These are phyloP conservation scores for Sanghuangporus baumii DNA, from an alignment of 1,284 basidiomycete genomes.

Conservation along the genomic window DNA sequence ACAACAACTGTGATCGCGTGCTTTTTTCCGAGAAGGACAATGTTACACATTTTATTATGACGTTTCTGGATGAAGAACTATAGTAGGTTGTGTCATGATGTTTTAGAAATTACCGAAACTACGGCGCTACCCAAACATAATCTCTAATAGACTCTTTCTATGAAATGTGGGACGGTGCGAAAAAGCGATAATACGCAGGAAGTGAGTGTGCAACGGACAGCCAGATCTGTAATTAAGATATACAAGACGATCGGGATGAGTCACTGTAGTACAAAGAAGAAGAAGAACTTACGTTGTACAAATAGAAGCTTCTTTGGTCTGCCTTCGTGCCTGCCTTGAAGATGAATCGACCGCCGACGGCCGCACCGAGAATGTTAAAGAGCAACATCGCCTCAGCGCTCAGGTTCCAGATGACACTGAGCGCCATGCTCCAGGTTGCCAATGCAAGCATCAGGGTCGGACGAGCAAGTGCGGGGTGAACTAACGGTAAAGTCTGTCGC, in stretches of 20 bases:
- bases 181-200: slow-evolving; percentile 15
- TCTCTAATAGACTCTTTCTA: neutral
- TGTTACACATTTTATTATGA: too few species aligned
- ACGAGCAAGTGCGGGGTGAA: slow-evolving; percentile 23
- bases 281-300: slow-evolving; percentile 13
- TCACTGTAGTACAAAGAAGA: neutral
- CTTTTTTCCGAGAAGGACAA: too few species aligned
- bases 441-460: slow-evolving; percentile 22
- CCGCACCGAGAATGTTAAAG: slow-evolving; percentile 3
- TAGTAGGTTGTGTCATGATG: too few species aligned
- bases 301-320: slow-evolving; percentile 9
- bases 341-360: slow-evolving; percentile 9
- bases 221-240: slow-evolving; percentile 15
- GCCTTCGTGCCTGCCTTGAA: neutral
- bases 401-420: slow-evolving; percentile 20
- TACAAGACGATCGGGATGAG: neutral
- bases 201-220: slow-evolving; percentile 18
- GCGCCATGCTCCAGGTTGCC: slow-evolving; percentile 25
- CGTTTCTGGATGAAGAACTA: too few species aligned
- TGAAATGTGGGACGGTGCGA: neutral
- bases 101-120: too few species aligned
- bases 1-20: too few species aligned
- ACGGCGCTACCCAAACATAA: too few species aligned
- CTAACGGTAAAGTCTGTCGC: slow-evolving; percentile 36
- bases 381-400: neutral